Evolutionary conservation across 441 rosid genomes (phyloP).

Genomic region (Croton setiger): DNA sequence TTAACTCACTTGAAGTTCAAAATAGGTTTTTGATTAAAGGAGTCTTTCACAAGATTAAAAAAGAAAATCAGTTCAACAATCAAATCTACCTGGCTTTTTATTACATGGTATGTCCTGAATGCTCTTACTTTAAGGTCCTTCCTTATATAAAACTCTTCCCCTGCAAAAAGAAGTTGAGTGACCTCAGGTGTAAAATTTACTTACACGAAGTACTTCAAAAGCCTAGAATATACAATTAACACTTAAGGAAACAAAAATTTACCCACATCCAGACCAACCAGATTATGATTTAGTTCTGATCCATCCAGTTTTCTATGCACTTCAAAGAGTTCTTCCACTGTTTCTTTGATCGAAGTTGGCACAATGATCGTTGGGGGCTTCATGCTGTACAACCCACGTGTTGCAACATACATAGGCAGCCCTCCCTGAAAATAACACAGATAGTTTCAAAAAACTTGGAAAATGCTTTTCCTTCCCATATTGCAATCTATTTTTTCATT

Average conservation of each 20-base stretch:
- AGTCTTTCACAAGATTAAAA: neutral
- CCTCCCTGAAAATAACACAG: slow-evolving; percentile 55
- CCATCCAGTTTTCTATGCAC: slow-evolving; percentile 70
- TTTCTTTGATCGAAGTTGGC: slow-evolving; percentile 55
- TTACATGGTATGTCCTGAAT: slow-evolving; percentile 84
- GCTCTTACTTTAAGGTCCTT: slow-evolving; percentile 85
- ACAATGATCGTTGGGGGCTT: slow-evolving; percentile 88
- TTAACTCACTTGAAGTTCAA: neutral
- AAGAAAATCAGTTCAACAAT: neutral
- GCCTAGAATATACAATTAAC: neutral
- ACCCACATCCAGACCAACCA: slow-evolving; percentile 84
- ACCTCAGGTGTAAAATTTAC: neutral
- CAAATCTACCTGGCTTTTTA: slow-evolving; percentile 69
- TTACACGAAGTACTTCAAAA: neutral
- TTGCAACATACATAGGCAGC: slow-evolving; percentile 87
- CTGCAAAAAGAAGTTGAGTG: slow-evolving; percentile 38
- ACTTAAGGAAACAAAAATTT: slow-evolving; percentile 21
- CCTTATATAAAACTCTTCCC: slow-evolving; percentile 72
- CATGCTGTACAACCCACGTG: slow-evolving; percentile 74
- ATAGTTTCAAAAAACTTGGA: neutral
- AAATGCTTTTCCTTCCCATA: neutral
- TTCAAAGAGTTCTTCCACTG: slow-evolving; percentile 70
- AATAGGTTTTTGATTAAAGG: slow-evolving; percentile 3
- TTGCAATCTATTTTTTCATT: neutral
- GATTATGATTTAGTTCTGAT: slow-evolving; percentile 67